Evolutionary conservation across 1,284 basidiomycete species (phyloP).

Genomic region (Ustilago nuda): DNA sequence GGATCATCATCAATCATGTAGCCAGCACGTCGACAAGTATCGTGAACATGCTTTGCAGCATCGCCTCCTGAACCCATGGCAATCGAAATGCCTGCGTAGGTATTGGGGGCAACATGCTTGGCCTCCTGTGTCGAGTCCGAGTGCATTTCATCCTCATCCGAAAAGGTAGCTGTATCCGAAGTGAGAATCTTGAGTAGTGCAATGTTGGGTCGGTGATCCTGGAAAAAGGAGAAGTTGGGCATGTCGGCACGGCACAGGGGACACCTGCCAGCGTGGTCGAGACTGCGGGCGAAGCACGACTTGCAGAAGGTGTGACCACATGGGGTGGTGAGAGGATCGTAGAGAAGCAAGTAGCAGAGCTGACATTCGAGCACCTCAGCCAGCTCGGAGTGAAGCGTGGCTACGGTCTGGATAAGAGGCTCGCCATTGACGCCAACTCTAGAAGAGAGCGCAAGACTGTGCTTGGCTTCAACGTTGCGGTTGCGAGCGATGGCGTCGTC

Average conservation of each 20-base stretch:
- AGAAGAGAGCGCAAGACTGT: conserved; percentile 39
- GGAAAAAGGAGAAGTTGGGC: conserved; percentile 82
- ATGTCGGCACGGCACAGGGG: conserved; percentile 85
- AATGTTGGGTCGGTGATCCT: conserved; percentile 73
- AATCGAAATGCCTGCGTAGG: conserved; percentile 35
- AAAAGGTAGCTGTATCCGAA: conserved; percentile 45
- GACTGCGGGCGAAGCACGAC: conserved; percentile 85
- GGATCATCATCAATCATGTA: conserved; percentile 45
- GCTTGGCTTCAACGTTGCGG: conserved; percentile 26
- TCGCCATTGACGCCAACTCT: conserved; percentile 32
- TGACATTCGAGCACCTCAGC: conserved; percentile 83
- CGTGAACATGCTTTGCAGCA: background rate
- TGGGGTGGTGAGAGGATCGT: conserved; percentile 88
- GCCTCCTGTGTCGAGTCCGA: conserved; percentile 39
- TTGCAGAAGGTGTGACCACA: conserved; percentile 96
- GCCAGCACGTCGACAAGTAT: conserved; percentile 1
- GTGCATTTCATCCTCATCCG: conserved; percentile 35
- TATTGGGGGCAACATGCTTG: conserved; percentile 3
- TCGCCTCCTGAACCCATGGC: conserved; percentile 5
- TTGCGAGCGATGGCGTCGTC: conserved; percentile 2
- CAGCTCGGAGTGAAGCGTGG: conserved; percentile 72
- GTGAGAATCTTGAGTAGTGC: conserved; percentile 55
- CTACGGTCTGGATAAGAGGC: conserved; percentile 48
- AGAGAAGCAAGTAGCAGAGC: conserved; percentile 86
- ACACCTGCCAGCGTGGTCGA: conserved; percentile 85